Percentiles rank a stretch among this genome's conserved stretches.
These are phyloP conservation scores for Paxillus ammoniavirescens DNA, from an alignment of 768 basidiomycete species.

Conservation along the genomic window DNA sequence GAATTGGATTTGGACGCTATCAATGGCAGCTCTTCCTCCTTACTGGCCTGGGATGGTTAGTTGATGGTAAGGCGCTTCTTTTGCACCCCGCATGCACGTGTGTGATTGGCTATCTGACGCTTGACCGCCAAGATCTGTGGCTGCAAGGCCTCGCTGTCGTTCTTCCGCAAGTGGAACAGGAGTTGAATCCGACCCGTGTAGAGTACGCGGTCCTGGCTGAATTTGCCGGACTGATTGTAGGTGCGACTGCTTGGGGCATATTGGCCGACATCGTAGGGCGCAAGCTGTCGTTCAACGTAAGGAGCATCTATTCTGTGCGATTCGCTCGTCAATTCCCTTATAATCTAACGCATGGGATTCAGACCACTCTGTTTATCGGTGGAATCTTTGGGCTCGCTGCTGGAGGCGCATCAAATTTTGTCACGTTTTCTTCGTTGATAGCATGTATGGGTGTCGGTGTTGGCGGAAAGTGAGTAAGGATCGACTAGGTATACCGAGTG, in stretches of 20 bases:
- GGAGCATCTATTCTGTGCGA: background rate
- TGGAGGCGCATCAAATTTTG: constrained; percentile 45
- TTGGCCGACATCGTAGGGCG: constrained; percentile 50
- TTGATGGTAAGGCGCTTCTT: constrained; percentile 39
- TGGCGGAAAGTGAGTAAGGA: constrained; percentile 46
- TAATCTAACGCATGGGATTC: background rate
- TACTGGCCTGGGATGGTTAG: constrained; percentile 48
- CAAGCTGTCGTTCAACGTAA: constrained; percentile 42
- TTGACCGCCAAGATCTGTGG: constrained; percentile 30
- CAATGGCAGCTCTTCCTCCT: constrained; percentile 47
- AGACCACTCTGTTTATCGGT: constrained; percentile 35
- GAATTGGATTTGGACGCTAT: constrained; percentile 51
- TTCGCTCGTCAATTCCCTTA: background rate
- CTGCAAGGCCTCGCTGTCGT: constrained; percentile 48
- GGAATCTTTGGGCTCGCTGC: constrained; percentile 53
- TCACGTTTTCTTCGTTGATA: constrained; percentile 43
- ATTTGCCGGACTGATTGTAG: constrained; percentile 48
- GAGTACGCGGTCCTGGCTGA: constrained; percentile 48
- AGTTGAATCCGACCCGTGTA: constrained; percentile 40
- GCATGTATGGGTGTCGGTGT: constrained; percentile 50
- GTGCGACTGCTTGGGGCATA: constrained; percentile 48
- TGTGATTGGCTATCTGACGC: background rate
- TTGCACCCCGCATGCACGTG: constrained; percentile 21
- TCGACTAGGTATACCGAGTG: constrained; percentile 10
- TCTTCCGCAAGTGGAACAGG: constrained; percentile 42